These are phyloP conservation scores for Nothophaeocryptopus gaeumannii DNA, from an alignment of 2,329 filamentous ascomycete genomes.

Conservation along the genomic window DNA sequence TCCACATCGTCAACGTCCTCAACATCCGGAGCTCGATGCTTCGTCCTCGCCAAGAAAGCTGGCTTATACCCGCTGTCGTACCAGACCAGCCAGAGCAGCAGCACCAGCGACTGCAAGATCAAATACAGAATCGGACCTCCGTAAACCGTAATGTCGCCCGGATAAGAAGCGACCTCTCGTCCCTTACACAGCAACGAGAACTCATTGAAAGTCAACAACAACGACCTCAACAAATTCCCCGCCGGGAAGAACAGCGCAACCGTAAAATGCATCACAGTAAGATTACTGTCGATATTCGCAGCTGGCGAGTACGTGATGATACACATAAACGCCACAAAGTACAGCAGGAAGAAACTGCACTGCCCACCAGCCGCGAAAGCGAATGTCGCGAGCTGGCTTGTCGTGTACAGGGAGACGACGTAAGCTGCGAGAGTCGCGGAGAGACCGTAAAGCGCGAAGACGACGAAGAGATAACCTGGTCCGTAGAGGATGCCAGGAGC, in stretches of 20 bases:
- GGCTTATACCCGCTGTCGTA: constrained; percentile 69
- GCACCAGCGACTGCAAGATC: constrained; percentile 66
- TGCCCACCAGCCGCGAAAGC: constrained; percentile 78
- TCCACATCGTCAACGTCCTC: constrained; percentile 46
- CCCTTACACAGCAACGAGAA: constrained; percentile 74
- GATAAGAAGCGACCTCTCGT: constrained; percentile 63
- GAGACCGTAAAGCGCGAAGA: constrained; percentile 78
- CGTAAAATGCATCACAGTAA: constrained; percentile 71
- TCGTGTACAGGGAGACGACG: constrained; percentile 74
- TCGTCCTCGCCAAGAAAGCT: constrained; percentile 53
- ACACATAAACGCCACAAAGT: constrained; percentile 45
- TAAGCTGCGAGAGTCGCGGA: constrained; percentile 75
- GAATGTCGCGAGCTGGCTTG: constrained; percentile 78
- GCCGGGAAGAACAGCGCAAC: constrained; percentile 73
- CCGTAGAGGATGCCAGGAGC: constrained; percentile 68
- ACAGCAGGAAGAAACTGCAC: constrained; percentile 52
- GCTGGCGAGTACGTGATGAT: constrained; percentile 69
- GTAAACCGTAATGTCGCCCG: constrained; percentile 69
- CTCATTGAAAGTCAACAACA: constrained; percentile 77
- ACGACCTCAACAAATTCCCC: constrained; percentile 67
- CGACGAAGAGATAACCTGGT: constrained; percentile 75
- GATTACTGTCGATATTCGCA: constrained; percentile 62
- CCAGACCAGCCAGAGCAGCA: constrained; percentile 74
- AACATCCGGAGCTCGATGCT: constrained; percentile 40
- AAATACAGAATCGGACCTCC: constrained; percentile 84